A percentile compares a stretch with the other conserved stretches of the same genome.
Conservation (phyloP, 805 yeast species). For the Cyberlindnera nakhonratchasimensis region DNA sequence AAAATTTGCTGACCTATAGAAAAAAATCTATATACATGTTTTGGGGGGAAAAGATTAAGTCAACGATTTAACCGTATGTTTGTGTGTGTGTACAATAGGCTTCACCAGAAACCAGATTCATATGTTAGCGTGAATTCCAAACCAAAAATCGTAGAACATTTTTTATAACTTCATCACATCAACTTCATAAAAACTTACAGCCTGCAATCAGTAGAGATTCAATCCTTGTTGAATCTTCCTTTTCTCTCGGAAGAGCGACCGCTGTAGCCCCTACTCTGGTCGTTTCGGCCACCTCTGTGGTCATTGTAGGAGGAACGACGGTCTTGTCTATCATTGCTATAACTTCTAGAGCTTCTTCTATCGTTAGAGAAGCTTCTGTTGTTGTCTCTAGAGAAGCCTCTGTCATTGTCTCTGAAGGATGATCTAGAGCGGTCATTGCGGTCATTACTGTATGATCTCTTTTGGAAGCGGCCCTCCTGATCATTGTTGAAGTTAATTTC, state of each 20-base stretch:
- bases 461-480: slow-evolving; percentile 1
- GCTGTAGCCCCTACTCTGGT: too few relatives aligned
- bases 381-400: slow-evolving; percentile 5
- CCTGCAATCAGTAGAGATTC: too few relatives aligned
- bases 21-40: not conserved
- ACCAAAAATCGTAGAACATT: too few relatives aligned
- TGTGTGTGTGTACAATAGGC: too few relatives aligned
- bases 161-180: too few relatives aligned
- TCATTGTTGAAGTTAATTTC: not conserved
- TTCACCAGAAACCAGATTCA: too few relatives aligned
- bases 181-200: too few relatives aligned
- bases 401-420: slow-evolving; percentile 1
- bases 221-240: slow-evolving; percentile 1
- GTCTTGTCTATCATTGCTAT: not conserved
- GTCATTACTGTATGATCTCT: not conserved
- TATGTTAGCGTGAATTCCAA: too few relatives aligned
- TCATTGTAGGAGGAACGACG: not conserved
- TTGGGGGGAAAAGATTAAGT: not conserved
- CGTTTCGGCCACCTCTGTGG: slow-evolving; percentile 4
- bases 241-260: not conserved
- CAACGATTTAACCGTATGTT: too few relatives aligned
- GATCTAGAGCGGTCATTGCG: slow-evolving; percentile 1
- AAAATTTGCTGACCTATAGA: not conserved
- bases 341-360: slow-evolving; percentile 2
- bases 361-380: slow-evolving; percentile 3